Percentiles rank a stretch among this genome's conserved stretches.
These are phyloP conservation scores for Neoascochyta sp. DNA, from an alignment of 2,329 filamentous ascomycete genomes.

Conservation along the genomic window DNA sequence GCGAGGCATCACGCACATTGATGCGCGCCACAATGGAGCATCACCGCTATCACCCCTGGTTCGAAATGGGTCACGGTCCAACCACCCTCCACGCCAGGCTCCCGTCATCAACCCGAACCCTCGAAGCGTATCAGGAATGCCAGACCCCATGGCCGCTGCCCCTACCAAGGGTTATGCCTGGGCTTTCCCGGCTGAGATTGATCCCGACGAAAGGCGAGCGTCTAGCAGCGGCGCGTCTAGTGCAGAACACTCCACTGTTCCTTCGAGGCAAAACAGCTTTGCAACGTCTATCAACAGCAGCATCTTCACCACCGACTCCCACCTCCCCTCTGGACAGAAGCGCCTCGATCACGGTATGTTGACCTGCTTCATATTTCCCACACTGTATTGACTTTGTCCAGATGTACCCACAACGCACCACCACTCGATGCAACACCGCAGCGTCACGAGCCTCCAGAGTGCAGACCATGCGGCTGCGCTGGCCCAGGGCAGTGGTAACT, in stretches of 20 bases:
- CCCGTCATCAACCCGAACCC: slow-evolving; percentile 70
- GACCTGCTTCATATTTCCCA: slow-evolving; percentile 7
- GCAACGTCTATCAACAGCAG: slow-evolving; percentile 76
- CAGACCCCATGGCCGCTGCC: slow-evolving; percentile 63
- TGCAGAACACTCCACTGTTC: slow-evolving; percentile 50
- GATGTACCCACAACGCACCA: slow-evolving; percentile 59
- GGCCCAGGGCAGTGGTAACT: slow-evolving; percentile 63
- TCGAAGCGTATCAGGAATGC: slow-evolving; percentile 61
- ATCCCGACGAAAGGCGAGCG: slow-evolving; percentile 49
- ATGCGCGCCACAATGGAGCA: slow-evolving; percentile 42
- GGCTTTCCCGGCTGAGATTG: slow-evolving; percentile 75
- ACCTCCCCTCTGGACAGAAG: slow-evolving; percentile 67
- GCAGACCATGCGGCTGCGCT: slow-evolving; percentile 53
- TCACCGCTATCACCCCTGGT: slow-evolving; percentile 46
- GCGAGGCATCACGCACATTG: slow-evolving; percentile 38
- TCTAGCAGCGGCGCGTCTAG: slow-evolving; percentile 49
- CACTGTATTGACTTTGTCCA: slow-evolving; percentile 23
- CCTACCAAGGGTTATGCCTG: slow-evolving; percentile 80
- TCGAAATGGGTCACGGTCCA: slow-evolving; percentile 32
- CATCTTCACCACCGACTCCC: slow-evolving; percentile 71
- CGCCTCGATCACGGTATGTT: slow-evolving; percentile 61
- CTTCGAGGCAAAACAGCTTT: slow-evolving; percentile 71
- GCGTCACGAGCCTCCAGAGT: slow-evolving; percentile 62
- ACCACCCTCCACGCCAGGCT: slow-evolving; percentile 55
- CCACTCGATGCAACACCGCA: slow-evolving; percentile 71